A percentile compares a stretch with the other conserved stretches of the same genome.
phyloP scores from a whole-genome alignment of 2,329 filamentous ascomycete species.

The Chaetomium globosum region DNA sequence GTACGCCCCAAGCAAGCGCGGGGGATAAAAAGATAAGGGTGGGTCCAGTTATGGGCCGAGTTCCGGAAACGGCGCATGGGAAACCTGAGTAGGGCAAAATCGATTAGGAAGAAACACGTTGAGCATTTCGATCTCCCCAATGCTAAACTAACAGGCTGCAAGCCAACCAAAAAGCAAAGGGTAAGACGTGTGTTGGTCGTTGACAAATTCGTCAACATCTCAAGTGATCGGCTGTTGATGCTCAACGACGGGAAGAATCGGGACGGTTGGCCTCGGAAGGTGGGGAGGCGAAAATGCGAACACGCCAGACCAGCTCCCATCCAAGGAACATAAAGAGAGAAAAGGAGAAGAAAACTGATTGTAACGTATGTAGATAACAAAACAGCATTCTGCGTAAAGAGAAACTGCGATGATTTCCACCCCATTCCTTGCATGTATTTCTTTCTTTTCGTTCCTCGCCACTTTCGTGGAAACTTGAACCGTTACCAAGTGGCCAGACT shows the following conservation, averaged over 20 bases:
- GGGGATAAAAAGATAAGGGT: slow-evolving; percentile 23
- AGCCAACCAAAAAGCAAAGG: background rate
- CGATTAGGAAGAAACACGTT: background rate
- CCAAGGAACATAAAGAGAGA: too few relatives aligned
- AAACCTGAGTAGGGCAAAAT: background rate
- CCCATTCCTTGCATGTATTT: background rate
- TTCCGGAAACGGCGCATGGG: background rate
- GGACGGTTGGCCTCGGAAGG: slow-evolving; percentile 10
- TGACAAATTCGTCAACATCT: background rate
- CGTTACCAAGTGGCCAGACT: background rate
- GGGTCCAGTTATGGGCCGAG: slow-evolving; percentile 1
- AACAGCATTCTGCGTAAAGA: background rate
- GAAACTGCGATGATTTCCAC: background rate
- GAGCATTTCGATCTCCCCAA: background rate
- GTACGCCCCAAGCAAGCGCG: slow-evolving; percentile 8
- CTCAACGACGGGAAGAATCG: slow-evolving; percentile 29
- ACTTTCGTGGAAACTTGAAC: background rate
- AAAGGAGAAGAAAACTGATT: background rate
- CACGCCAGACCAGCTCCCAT: background rate
- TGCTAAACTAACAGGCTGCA: background rate
- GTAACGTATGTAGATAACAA: background rate
- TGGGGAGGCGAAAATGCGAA: slow-evolving; percentile 10
- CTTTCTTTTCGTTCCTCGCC: background rate
- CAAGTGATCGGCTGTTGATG: slow-evolving; percentile 9
- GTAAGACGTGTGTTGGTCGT: background rate